Evolutionary conservation across 2,329 filamentous ascomycete genomes (phyloP).

Genomic region (Claviceps spartinae): DNA sequence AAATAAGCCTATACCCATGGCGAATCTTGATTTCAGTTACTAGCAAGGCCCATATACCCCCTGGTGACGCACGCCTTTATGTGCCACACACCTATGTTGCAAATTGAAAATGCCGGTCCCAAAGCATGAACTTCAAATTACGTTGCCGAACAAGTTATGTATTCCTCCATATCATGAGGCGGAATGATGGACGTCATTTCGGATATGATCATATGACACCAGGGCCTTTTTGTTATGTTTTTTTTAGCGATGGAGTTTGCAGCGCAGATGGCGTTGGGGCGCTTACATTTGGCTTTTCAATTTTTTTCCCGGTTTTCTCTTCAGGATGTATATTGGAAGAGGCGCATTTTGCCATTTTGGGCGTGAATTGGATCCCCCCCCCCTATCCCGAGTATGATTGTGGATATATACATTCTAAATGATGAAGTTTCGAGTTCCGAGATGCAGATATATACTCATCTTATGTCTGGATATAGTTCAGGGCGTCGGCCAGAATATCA

Average conservation of each 20-base stretch:
- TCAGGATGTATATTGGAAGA: no score
- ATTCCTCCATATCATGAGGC: neutral
- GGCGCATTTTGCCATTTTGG: no score
- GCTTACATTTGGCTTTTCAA: neutral
- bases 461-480: no score
- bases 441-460: no score
- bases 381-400: no score
- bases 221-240: neutral
- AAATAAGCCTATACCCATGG: slow-evolving; percentile 37
- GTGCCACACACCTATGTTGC: neutral
- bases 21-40: slow-evolving; percentile 49
- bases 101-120: neutral
- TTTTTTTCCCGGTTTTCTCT: no score
- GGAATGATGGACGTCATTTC: neutral
- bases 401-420: no score
- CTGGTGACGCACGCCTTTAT: neutral
- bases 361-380: no score
- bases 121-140: neutral
- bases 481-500: no score
- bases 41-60: slow-evolving; percentile 15
- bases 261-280: neutral
- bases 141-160: neutral
- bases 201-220: slow-evolving; percentile 2
- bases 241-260: slow-evolving; percentile 8
- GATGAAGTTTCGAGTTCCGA: no score